These are phyloP conservation scores for Penicillium sp. DNA, from an alignment of 2,329 filamentous ascomycete genomes.

Conservation along the genomic window DNA sequence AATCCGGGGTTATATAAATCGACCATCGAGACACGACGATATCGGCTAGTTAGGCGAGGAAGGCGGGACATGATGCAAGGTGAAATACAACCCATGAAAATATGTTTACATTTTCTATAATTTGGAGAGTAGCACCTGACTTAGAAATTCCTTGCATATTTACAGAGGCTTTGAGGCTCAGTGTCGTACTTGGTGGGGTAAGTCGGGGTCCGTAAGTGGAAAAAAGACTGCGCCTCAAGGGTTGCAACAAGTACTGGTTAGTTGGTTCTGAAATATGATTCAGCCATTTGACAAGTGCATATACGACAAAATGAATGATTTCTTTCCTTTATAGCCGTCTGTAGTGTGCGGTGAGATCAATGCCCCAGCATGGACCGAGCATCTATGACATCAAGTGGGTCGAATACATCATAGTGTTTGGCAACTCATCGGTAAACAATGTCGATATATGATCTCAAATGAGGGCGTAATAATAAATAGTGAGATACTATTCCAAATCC, in stretches of 20 bases:
- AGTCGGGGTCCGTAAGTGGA: slow-evolving; percentile 16
- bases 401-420: slow-evolving; percentile 1
- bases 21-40: neutral
- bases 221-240: neutral
- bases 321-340: neutral
- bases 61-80: too few relatives aligned
- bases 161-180: neutral
- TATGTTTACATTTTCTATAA: too few relatives aligned
- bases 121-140: neutral
- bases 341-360: neutral
- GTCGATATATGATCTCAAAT: neutral
- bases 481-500: too few relatives aligned
- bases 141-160: neutral
- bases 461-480: neutral
- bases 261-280: neutral
- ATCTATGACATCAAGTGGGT: slow-evolving; percentile 24
- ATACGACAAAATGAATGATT: neutral
- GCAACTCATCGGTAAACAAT: neutral
- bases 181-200: slow-evolving; percentile 6
- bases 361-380: neutral
- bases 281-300: neutral
- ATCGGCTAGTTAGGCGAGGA: too few relatives aligned
- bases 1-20: neutral
- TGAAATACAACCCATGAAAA: too few relatives aligned
- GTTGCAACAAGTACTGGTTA: neutral